Conservation (phyloP, 352 stramenopile genomes). For the Peronospora destructor region DNA sequence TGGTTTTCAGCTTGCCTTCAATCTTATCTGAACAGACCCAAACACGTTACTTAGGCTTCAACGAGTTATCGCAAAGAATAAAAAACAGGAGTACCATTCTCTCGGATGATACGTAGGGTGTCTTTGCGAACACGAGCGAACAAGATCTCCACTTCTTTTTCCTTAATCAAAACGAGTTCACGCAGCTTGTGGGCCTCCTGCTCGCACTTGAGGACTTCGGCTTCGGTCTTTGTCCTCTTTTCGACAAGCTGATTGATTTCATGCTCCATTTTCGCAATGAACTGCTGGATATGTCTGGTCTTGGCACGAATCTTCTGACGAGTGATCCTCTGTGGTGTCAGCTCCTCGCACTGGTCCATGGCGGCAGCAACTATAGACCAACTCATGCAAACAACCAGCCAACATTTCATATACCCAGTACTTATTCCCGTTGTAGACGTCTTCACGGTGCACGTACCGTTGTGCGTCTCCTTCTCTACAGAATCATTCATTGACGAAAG, state of each 20-base stretch:
- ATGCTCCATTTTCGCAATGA: constrained; percentile 31
- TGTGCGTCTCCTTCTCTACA: constrained; percentile 14
- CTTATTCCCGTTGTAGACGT: background rate
- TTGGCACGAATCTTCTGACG: constrained; percentile 44
- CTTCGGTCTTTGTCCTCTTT: constrained; percentile 25
- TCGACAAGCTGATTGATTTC: constrained; percentile 27
- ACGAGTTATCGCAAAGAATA: background rate
- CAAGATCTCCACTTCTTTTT: constrained; percentile 30
- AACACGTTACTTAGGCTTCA: background rate
- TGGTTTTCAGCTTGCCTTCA: constrained; percentile 35
- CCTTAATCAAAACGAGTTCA: constrained; percentile 28
- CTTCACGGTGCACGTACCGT: constrained; percentile 11
- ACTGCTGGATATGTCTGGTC: constrained; percentile 36
- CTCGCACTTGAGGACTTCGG: constrained; percentile 20
- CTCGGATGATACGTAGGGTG: constrained; percentile 21
- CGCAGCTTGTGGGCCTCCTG: constrained; percentile 24
- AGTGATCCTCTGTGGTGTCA: constrained; percentile 20
- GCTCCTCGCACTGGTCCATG: constrained; percentile 16
- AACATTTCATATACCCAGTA: background rate
- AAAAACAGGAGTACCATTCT: constrained; percentile 31
- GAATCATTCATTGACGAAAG: constrained; percentile 14
- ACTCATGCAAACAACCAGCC: background rate
- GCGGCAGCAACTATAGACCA: constrained; percentile 11
- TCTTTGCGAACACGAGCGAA: constrained; percentile 31
- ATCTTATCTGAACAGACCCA: constrained; percentile 23